These are phyloP conservation scores for Emmonsiellopsis sp. DNA, from an alignment of 2,329 filamentous ascomycete genomes.

Conservation along the genomic window DNA sequence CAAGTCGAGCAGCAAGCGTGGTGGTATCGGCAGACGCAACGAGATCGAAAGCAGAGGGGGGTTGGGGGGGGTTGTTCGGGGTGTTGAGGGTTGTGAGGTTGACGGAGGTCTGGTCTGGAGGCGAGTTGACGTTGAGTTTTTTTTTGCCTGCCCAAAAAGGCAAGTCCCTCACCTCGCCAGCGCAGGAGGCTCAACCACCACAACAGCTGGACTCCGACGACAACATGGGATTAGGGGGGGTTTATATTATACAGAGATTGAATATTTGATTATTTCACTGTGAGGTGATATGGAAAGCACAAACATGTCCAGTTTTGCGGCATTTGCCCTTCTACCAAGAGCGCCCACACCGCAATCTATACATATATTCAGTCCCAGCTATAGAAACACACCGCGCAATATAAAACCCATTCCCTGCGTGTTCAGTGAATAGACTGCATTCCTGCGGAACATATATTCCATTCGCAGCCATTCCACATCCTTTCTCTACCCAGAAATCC, in stretches of 20 bases:
- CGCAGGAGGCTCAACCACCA: background rate
- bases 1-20: background rate
- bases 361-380: too few species aligned
- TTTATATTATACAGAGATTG: background rate
- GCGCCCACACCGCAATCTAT: too few species aligned
- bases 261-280: background rate
- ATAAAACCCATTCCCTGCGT: too few species aligned
- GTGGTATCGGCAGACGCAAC: background rate
- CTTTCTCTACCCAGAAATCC: conserved; percentile 11
- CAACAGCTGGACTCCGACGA: background rate
- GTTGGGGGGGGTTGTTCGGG: background rate
- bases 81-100: background rate
- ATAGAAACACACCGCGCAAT: too few species aligned
- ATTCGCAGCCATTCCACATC: background rate
- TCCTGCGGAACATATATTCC: background rate
- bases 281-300: too few species aligned
- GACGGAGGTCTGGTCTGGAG: background rate
- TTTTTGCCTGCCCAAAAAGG: conserved; percentile 1
- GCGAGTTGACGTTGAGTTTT: conserved; percentile 3
- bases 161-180: background rate
- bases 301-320: too few species aligned
- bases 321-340: too few species aligned
- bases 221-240: background rate
- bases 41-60: background rate
- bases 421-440: background rate